Conservation (phyloP, 164 flowering plant genomes). For the Vitis riparia region DNA sequence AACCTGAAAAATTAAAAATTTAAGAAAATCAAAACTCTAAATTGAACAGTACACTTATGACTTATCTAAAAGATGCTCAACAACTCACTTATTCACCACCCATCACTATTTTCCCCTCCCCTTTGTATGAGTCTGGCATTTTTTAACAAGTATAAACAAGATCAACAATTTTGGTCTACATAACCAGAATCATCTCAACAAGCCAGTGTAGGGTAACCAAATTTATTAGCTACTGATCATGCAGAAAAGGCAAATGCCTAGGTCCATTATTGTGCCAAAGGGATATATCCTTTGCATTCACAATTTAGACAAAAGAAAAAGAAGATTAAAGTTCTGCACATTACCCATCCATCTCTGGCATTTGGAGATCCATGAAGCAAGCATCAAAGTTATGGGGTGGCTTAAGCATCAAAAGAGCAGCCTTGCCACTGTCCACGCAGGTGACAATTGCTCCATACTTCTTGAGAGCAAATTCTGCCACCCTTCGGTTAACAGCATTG, state of each 20-base stretch:
- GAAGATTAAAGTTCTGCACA: not conserved
- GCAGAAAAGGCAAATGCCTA: too few relatives aligned
- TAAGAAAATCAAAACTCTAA: not conserved
- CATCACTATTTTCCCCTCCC: not conserved
- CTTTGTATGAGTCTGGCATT: not conserved
- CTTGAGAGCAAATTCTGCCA: conserved; percentile 85
- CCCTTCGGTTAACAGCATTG: conserved; percentile 75
- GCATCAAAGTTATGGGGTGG: conserved; percentile 89
- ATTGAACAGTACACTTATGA: not conserved
- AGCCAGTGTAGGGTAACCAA: too few relatives aligned
- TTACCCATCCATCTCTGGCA: conserved; percentile 99
- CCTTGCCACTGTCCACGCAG: conserved; percentile 77
- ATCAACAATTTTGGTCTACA: too few relatives aligned
- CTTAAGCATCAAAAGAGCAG: conserved; percentile 57
- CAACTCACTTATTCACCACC: not conserved
- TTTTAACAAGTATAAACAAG: not conserved
- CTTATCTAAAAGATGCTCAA: not conserved
- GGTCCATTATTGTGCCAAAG: not conserved
- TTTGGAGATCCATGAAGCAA: conserved; percentile 98
- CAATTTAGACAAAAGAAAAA: not conserved
- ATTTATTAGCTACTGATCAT: too few relatives aligned
- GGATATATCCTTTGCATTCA: not conserved
- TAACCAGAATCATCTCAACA: too few relatives aligned
- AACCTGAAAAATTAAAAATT: conserved; percentile 48
- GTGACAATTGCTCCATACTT: conserved; percentile 82